Evolutionary conservation across 495 filamentous ascomycete genomes (phyloP).

Genomic region (Penicillium goetzii): DNA sequence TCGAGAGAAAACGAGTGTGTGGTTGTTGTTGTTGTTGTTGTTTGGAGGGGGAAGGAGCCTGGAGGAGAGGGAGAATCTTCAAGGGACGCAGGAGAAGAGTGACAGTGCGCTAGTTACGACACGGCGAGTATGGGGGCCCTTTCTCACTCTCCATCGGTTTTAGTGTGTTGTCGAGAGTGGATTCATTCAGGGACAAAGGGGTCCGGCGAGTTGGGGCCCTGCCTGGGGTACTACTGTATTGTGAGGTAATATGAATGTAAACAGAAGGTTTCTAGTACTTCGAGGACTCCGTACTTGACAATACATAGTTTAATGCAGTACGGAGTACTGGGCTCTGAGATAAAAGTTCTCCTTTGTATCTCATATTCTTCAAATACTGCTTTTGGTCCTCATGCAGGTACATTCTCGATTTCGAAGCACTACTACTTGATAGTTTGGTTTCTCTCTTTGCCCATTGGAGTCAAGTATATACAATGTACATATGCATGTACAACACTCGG

Average conservation of each 20-base stretch:
- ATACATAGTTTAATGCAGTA: not conserved
- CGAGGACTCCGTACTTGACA: not conserved
- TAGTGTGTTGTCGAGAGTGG: constrained; percentile 6
- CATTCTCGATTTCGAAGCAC: not conserved
- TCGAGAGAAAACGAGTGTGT: constrained; percentile 16
- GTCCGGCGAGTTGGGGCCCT: not conserved
- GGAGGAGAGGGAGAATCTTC: constrained; percentile 5
- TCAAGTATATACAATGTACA: constrained; percentile 3
- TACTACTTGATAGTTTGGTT: constrained; percentile 4
- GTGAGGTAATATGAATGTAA: not conserved
- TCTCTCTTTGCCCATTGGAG: not conserved
- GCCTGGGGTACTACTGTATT: constrained; percentile 7
- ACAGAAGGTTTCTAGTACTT: not conserved
- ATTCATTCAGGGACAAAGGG: constrained; percentile 8
- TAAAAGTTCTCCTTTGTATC: not conserved
- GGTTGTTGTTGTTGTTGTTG: not conserved
- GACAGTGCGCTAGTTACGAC: not conserved
- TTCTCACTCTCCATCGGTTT: not conserved
- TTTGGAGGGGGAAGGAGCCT: not conserved
- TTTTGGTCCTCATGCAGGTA: not conserved
- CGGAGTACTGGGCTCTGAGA: not conserved
- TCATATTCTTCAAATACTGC: not conserved
- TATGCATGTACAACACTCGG: too few relatives aligned
- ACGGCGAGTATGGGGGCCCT: constrained; percentile 1
- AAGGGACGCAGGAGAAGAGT: constrained; percentile 7